Conservation (phyloP, 2,329 filamentous ascomycete genomes). For the Penicillium sp. region DNA sequence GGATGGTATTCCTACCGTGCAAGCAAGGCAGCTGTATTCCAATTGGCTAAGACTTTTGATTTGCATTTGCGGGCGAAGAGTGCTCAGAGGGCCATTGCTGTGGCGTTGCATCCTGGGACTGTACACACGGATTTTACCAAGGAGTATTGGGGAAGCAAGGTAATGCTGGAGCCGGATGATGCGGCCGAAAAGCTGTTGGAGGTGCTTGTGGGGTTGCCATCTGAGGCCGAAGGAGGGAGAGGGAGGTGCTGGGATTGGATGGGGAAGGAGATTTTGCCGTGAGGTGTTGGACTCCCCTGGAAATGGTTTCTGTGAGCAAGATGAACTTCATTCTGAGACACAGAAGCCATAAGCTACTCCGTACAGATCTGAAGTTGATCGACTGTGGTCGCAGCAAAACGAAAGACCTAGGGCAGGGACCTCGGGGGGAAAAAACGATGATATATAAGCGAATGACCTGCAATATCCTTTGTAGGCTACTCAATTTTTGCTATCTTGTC, state of each 20-base stretch:
- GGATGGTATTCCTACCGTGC: conserved; percentile 82
- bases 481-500: neutral
- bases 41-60: conserved; percentile 69
- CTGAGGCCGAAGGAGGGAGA: conserved; percentile 47
- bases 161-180: conserved; percentile 65
- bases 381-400: neutral
- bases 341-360: neutral
- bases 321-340: neutral
- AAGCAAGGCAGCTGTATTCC: conserved; percentile 72
- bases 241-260: conserved; percentile 70
- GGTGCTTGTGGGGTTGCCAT: conserved; percentile 51
- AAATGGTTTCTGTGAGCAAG: neutral
- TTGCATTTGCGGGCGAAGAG: conserved; percentile 59
- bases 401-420: too few relatives aligned
- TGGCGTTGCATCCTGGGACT: conserved; percentile 76
- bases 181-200: conserved; percentile 64
- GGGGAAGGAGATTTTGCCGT: conserved; percentile 62
- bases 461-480: neutral
- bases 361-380: neutral
- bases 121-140: conserved; percentile 71
- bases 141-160: conserved; percentile 69
- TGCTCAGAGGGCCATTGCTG: conserved; percentile 62
- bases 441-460: neutral
- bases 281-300: neutral
- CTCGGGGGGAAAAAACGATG: neutral